These are phyloP conservation scores for Ogataea ramenticola DNA, from an alignment of 805 yeast species.

Conservation along the genomic window DNA sequence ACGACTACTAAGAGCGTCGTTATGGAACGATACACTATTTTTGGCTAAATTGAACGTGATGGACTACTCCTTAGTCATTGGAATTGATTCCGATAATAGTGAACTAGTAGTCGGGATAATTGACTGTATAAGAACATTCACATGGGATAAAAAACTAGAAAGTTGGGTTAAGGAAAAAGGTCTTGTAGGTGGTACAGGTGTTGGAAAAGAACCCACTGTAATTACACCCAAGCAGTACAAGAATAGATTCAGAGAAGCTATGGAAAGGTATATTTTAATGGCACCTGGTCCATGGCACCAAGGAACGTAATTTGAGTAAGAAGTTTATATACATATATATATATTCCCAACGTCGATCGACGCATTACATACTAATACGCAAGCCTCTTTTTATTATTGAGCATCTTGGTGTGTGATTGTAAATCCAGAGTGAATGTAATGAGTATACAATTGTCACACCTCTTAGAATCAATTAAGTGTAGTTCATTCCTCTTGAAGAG, in stretches of 20 bases:
- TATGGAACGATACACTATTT: constrained; percentile 93
- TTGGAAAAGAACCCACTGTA: constrained; percentile 91
- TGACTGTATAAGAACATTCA: constrained; percentile 88
- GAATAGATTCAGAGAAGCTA: constrained; percentile 90
- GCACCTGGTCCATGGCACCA: constrained; percentile 62
- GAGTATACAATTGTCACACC: no score
- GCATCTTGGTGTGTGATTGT: no score
- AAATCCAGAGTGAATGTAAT: no score
- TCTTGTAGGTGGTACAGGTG: constrained; percentile 69
- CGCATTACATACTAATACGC: no score
- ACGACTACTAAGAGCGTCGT: constrained; percentile 73
- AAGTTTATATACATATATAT: no score
- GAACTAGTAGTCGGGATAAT: constrained; percentile 89
- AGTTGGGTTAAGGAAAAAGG: constrained; percentile 98
- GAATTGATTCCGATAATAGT: constrained; percentile 65
- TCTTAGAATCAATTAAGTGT: no score
- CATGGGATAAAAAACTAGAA: constrained; percentile 98
- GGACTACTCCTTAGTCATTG: constrained; percentile 96
- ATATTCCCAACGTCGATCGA: no score
- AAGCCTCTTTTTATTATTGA: no score
- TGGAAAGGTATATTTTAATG: constrained; percentile 91
- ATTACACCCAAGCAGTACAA: constrained; percentile 96
- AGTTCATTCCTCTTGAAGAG: no score
- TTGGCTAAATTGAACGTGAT: constrained; percentile 95
- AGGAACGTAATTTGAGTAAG: constrained; percentile 19